Evolutionary conservation across 257 asterid species (phyloP).

Genomic region (Petunia axillaris): DNA sequence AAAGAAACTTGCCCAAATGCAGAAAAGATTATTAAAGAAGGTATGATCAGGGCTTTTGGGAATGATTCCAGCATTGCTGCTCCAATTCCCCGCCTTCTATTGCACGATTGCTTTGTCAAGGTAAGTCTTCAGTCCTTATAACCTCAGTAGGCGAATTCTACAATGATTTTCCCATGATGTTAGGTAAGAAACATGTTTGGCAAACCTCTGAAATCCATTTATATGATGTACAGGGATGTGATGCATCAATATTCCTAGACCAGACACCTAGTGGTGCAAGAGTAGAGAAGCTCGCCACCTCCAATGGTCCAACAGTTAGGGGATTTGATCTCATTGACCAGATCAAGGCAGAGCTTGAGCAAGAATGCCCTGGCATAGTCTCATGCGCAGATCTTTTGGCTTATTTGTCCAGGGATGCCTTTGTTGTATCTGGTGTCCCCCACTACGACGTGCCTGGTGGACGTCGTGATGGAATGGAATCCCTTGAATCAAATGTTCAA

Average conservation of each 20-base stretch:
- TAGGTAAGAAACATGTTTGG: background rate
- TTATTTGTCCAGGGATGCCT: slow-evolving; percentile 55
- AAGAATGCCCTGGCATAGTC: slow-evolving; percentile 59
- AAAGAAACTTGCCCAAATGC: slow-evolving; percentile 54
- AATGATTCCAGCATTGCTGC: slow-evolving; percentile 54
- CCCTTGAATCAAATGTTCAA: slow-evolving; percentile 47
- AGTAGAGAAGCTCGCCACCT: slow-evolving; percentile 54
- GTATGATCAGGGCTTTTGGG: slow-evolving; percentile 34
- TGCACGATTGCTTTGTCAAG: slow-evolving; percentile 68
- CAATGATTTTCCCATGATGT: background rate
- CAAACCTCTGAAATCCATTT: background rate
- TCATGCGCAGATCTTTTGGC: slow-evolving; percentile 69
- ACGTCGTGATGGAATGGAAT: slow-evolving; percentile 50
- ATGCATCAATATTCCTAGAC: slow-evolving; percentile 69
- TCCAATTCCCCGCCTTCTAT: slow-evolving; percentile 52
- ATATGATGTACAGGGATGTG: slow-evolving; percentile 59
- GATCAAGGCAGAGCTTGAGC: slow-evolving; percentile 51
- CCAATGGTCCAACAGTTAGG: slow-evolving; percentile 45
- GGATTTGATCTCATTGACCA: slow-evolving; percentile 55
- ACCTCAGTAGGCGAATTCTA: background rate
- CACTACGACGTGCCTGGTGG: slow-evolving; percentile 46
- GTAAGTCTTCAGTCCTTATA: slow-evolving; percentile 32
- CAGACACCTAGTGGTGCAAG: slow-evolving; percentile 45
- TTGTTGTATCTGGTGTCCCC: slow-evolving; percentile 54
- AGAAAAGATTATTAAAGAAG: slow-evolving; percentile 49